Base-by-base conservation (phyloP, 257 asterid species). In the Hygrophila difformis region DNA sequence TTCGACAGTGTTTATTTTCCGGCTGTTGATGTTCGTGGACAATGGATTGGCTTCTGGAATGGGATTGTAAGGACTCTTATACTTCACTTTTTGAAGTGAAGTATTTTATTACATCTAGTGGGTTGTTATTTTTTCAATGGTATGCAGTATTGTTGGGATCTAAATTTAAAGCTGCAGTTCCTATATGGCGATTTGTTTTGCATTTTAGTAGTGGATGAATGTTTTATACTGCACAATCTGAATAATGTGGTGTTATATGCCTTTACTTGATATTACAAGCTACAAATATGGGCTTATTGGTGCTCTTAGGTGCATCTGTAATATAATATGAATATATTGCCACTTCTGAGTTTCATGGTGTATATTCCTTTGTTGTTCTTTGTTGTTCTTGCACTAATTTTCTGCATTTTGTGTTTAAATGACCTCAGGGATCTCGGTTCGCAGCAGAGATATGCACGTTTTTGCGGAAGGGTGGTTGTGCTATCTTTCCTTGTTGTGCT, bases 21-120 rank as follows among this genome's bases (percentile, higher is more conserved):
- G 97, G 65, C 76, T 85, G 56, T 70, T 89, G 87, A 89, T 89
- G 97, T 89, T 89, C 60, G 76, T 82, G 43, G 97, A 89, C 61
- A 85, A 89, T 61, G 96, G 93, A 13, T 71, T 89, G 66, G 87
- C 97, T 60, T 66, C 94, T 59, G 97, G 96, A 59, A 81, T 89
- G 96, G 97, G 94, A 79, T 67, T 89, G 97, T 89, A 82, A 89
- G 95, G 95, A 56, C 59, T 39, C 20, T 21, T 18, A 35, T 44
- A 56, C 42, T 36, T 47, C 40, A 7, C 3, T 7, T 52, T 21
- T 43, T 43, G 33, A 43, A 19, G 13, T n/a, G 0, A 11, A 24
- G 11, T 21, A 10, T 43, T 24, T 4, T 47, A 10, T 4, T 3
- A 20, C 56, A 19, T 34, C 29, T 0, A 29, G 2, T 18, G 18